phyloP scores from a whole-genome alignment of 176 grass and related monocot species.

The Juncus effusus region DNA sequence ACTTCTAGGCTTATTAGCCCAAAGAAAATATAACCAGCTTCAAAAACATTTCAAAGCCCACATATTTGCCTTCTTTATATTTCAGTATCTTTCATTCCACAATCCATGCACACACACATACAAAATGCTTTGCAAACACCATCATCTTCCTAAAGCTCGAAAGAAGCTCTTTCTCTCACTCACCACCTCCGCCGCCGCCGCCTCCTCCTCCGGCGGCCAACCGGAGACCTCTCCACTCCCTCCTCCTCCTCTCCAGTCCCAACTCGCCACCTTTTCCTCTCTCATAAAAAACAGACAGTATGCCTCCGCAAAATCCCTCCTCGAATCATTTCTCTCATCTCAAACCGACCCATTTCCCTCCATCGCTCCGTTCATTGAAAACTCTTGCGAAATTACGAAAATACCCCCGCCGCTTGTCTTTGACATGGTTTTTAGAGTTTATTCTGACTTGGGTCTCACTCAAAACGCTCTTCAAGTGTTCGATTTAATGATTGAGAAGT shows the following conservation, averaged over 20 bases:
- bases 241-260: not conserved
- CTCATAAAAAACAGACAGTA: constrained; percentile 44
- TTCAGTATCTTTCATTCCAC: too few relatives aligned
- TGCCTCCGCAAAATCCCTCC: constrained; percentile 45
- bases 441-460: constrained; percentile 41
- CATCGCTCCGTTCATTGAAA: constrained; percentile 40
- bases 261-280: constrained; percentile 39
- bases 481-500: constrained; percentile 38
- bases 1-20: not conserved
- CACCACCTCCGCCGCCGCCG: not conserved
- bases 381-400: constrained; percentile 19
- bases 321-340: constrained; percentile 38
- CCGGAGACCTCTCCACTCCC: not conserved
- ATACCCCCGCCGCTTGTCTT: constrained; percentile 36
- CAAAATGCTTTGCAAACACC: too few relatives aligned
- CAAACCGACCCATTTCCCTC: constrained; percentile 35
- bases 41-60: not conserved
- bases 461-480: constrained; percentile 44
- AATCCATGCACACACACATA: too few relatives aligned
- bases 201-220: not conserved
- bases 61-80: not conserved
- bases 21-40: not conserved
- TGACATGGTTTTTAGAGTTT: constrained; percentile 85
- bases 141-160: too few relatives aligned
- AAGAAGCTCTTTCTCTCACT: not conserved